Evolutionary conservation across 768 basidiomycete genomes (phyloP), one percentile per base, ranked within the genome.

Genomic region (Kwoniella sp.): DNA sequence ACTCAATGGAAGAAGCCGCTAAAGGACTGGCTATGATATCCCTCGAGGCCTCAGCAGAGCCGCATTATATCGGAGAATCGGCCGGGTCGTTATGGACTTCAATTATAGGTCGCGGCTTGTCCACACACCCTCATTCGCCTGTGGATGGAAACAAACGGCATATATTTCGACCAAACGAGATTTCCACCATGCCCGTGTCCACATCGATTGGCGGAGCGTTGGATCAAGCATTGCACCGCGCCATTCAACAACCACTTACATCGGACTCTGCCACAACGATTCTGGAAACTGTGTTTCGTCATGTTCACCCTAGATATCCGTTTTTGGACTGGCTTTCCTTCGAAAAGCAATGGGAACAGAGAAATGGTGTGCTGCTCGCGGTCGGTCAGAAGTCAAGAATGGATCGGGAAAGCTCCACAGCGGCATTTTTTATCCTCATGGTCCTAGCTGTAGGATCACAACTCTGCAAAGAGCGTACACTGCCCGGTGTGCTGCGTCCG

Each of bases 11-110:
- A 67, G 63, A 64, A 27, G 55, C 57, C 6, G 68, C 68, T 24
- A 66, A 62, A 36, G 68, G 68, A 8, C 30, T 69, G 50, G 68
- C 68, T 7, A 65, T 69, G 68, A 59, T 69, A 21, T 65, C 68
- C 22, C 49, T 69, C 7, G 64, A 69, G 37, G 68, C 68, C 12
- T 64, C 68, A 8, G 68, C 64, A 3, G 68, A 69, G 27, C 68
- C 68, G n/a, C 68, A 69, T 30, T 69, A 69, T 33, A 54, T 69
- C 15, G 68, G 68, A 19, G 68, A 65, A 27, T 65, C 64, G 9
- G 58, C 60, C 1, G 68, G 64, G 21, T 69, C 55, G 1, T 26
- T 66, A 4, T 69, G 68, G 68, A 58, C 67, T 2, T 46, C 58
- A 9, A 30, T 63, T 17, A 49, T 63, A 9, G 40, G 47, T 12